Percentiles rank a stretch among this genome's conserved stretches.
These are phyloP conservation scores for Xylariaceae sp. DNA, from an alignment of 2,329 filamentous ascomycete species.

Conservation along the genomic window DNA sequence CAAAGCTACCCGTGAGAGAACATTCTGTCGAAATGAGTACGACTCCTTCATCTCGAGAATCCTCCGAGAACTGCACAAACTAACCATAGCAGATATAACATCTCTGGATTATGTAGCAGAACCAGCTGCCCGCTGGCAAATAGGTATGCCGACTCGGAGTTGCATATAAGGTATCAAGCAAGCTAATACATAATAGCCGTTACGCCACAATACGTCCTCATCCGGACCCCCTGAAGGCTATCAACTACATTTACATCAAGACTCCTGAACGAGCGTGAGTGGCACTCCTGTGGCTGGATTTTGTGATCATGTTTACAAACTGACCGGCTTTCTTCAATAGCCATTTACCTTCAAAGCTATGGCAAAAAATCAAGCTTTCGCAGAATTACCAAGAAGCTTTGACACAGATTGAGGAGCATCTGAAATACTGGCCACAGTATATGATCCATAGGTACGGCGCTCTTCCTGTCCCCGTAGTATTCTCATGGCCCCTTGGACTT, in stretches of 20 bases:
- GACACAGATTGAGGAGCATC: constrained; percentile 74
- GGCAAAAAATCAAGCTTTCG: constrained; percentile 87
- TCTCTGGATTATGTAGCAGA: constrained; percentile 50
- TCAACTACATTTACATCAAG: constrained; percentile 95
- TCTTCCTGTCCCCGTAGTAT: neutral
- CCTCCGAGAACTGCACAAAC: neutral
- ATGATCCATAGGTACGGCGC: constrained; percentile 17
- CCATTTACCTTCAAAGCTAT: constrained; percentile 84
- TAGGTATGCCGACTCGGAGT: constrained; percentile 16
- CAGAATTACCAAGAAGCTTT: constrained; percentile 88
- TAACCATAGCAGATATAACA: constrained; percentile 56
- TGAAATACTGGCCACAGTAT: constrained; percentile 95
- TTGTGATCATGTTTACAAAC: constrained; percentile 28
- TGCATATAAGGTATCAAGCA: neutral
- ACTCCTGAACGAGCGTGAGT: constrained; percentile 58
- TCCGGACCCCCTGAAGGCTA: constrained; percentile 60
- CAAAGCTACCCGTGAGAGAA: constrained; percentile 68
- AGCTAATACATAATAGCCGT: constrained; percentile 10
- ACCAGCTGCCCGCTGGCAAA: constrained; percentile 44
- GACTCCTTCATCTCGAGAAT: neutral
- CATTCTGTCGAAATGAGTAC: constrained; percentile 85
- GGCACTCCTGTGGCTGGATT: neutral
- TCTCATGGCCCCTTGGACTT: no score
- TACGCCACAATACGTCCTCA: constrained; percentile 18
- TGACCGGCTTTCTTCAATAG: constrained; percentile 40